Conservation (phyloP, 805 yeast species). For the Vanderwaltozyma tropicalis region DNA sequence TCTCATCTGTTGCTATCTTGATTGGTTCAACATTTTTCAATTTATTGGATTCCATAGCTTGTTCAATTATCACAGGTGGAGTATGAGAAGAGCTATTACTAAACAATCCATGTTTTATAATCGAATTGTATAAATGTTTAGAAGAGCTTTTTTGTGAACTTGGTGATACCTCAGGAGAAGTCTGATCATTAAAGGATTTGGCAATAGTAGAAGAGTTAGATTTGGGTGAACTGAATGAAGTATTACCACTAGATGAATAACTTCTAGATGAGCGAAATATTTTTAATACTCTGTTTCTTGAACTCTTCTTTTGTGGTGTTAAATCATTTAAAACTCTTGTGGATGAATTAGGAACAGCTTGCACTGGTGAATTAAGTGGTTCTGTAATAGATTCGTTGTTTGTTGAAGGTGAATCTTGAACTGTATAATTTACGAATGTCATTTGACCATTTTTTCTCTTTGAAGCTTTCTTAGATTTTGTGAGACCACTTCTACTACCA, state of each 20-base stretch:
- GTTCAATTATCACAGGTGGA: background rate
- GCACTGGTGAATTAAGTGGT: background rate
- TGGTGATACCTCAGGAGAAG: background rate
- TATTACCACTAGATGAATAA: background rate
- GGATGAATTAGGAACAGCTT: background rate
- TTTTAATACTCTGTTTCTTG: constrained; percentile 24
- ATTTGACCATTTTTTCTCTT: constrained; percentile 18
- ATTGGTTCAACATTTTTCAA: background rate
- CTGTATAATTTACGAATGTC: constrained; percentile 29
- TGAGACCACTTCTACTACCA: constrained; percentile 6
- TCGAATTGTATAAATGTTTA: background rate
- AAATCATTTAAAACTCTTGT: background rate
- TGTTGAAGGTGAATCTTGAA: constrained; percentile 14
- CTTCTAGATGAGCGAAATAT: constrained; percentile 17
- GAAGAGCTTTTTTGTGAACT: background rate
- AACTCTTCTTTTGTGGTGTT: constrained; percentile 17
- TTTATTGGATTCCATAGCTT: background rate
- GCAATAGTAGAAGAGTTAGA: background rate
- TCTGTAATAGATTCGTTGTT: background rate
- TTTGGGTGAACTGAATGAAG: background rate
- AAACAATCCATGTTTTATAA: background rate
- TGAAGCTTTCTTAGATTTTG: constrained; percentile 11
- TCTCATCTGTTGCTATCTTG: background rate
- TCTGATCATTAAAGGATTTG: background rate
- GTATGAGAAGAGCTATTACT: background rate